Conservation (phyloP, 2,329 filamentous ascomycete genomes). For the Hansfordia pulvinata region DNA sequence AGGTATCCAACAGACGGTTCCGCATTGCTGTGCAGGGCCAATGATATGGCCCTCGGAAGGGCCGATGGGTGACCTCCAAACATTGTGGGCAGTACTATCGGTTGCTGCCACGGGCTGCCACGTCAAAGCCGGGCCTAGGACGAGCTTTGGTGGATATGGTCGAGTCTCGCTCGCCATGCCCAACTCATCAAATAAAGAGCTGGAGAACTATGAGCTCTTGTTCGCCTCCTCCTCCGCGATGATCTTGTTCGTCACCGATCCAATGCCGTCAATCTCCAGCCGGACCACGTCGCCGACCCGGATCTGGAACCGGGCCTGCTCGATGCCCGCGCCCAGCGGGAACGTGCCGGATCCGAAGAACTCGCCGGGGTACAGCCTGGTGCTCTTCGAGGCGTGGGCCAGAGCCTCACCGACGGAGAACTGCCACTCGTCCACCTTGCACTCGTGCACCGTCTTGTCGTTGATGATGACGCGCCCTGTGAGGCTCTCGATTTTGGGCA, state of each 20-base stretch:
- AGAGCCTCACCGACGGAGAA: conserved; percentile 12
- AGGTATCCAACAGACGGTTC: no score
- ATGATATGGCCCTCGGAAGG: no score
- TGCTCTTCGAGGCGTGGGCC: conserved; percentile 9
- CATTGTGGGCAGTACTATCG: no score
- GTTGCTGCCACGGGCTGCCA: no score
- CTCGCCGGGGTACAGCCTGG: conserved; percentile 12
- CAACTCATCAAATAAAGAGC: no score
- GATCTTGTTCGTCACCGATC: conserved; percentile 12
- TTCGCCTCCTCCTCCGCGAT: conserved; percentile 6
- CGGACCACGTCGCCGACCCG: conserved; percentile 10
- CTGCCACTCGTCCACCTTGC: conserved; percentile 9
- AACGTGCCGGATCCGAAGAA: conserved; percentile 14
- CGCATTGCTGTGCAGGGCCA: no score
- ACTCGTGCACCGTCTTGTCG: conserved; percentile 7
- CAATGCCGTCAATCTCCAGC: conserved; percentile 13
- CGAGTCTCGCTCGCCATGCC: no score
- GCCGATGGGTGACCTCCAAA: no score
- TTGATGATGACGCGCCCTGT: conserved; percentile 11
- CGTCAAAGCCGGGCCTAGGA: no score
- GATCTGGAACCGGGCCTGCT: conserved; percentile 10
- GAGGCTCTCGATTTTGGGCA: conserved; percentile 6
- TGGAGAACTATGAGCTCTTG: no score
- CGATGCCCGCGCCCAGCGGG: conserved; percentile 11
- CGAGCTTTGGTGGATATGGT: no score